phyloP scores from a whole-genome alignment of 2,329 filamentous ascomycete genomes.

The Talaromyces sp. region DNA sequence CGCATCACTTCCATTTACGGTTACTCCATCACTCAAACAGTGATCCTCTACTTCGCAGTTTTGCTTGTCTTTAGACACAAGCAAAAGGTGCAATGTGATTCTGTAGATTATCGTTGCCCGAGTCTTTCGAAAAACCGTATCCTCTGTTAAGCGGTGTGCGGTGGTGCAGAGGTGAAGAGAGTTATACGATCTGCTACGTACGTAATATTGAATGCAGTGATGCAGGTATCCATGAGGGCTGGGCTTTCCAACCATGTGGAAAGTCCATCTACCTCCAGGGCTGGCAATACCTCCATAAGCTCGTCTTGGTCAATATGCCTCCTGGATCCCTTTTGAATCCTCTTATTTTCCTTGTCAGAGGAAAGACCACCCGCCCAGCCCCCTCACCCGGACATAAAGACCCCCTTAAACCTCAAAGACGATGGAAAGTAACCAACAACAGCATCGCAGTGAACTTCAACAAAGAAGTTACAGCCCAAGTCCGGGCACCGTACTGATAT shows the following conservation, averaged over 20 bases:
- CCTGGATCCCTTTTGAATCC: not conserved
- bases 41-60: not conserved
- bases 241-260: conserved; percentile 6
- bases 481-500: not conserved
- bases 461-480: not conserved
- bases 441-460: not conserved
- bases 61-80: not conserved
- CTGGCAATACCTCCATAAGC: conserved; percentile 3
- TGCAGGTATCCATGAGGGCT: conserved; percentile 17
- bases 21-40: conserved; percentile 4
- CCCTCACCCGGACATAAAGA: not conserved
- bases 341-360: not conserved
- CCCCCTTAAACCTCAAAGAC: not conserved
- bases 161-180: not conserved
- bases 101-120: not conserved
- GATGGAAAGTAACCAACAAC: conserved; percentile 2
- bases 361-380: not conserved
- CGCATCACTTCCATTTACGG: conserved; percentile 13
- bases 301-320: conserved; percentile 1
- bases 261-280: not conserved
- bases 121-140: not conserved
- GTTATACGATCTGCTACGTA: conserved; percentile 1
- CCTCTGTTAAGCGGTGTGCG: conserved; percentile 10
- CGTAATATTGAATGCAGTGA: conserved; percentile 14
- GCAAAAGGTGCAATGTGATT: not conserved